A percentile compares a stretch with the other conserved stretches of the same genome.
Evolutionary conservation across 1,139 yeast species (phyloP).

Genomic region (Diutina mesorugosa): DNA sequence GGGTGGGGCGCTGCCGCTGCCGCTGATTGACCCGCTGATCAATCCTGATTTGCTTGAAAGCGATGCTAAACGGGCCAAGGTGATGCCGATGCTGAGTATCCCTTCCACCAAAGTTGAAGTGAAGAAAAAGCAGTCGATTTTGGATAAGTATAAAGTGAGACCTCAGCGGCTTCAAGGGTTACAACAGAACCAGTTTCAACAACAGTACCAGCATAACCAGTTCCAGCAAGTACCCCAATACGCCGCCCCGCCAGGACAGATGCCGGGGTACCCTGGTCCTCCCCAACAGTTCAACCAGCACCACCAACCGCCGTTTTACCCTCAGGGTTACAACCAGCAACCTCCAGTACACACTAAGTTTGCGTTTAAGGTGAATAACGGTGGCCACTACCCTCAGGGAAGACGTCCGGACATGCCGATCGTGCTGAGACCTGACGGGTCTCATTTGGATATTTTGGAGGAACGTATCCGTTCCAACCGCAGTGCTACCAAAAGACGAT

Average conservation of each 20-base stretch:
- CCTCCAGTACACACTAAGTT: neutral
- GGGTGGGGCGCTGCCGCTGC: slow-evolving; percentile 8
- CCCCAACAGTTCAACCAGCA: neutral
- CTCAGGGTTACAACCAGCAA: neutral
- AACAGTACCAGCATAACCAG: neutral
- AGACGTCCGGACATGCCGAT: neutral
- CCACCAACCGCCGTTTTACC: neutral
- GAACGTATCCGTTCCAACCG: slow-evolving; percentile 22
- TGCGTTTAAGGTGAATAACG: neutral
- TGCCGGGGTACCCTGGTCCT: neutral
- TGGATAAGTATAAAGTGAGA: slow-evolving; percentile 33
- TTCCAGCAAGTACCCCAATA: neutral
- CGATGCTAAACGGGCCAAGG: slow-evolving; percentile 4
- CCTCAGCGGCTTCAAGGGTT: neutral
- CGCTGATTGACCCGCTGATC: slow-evolving; percentile 8
- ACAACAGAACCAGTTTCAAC: slow-evolving; percentile 13
- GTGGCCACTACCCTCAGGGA: neutral
- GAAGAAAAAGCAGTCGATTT: slow-evolving; percentile 37
- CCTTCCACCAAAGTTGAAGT: slow-evolving; percentile 46
- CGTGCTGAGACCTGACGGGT: slow-evolving; percentile 10
- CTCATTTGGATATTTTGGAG: slow-evolving; percentile 28
- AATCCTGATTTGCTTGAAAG: slow-evolving; percentile 9
- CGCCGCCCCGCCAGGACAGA: neutral
- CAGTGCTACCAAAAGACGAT: slow-evolving; percentile 13
- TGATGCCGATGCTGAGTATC: slow-evolving; percentile 1